A percentile compares a stretch with the other conserved stretches of the same genome.
Conservation (phyloP, 192 early-diverging fungal species). For the Gigaspora rosea region DNA sequence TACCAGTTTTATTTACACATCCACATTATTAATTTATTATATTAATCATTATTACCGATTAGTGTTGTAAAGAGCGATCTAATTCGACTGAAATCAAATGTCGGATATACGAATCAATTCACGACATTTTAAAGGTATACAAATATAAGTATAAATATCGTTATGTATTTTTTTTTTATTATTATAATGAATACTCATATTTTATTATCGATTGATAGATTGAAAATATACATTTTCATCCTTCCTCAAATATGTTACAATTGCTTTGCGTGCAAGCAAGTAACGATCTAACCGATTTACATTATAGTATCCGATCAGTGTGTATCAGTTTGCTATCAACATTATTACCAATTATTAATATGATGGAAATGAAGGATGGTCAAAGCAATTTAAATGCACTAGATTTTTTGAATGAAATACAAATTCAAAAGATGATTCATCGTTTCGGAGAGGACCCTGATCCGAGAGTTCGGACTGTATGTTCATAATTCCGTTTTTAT, state of each 20-base stretch:
- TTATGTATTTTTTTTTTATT: neutral
- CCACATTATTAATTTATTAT: neutral
- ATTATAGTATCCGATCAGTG: constrained; percentile 51
- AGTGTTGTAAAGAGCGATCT: constrained; percentile 33
- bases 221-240: neutral
- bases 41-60: neutral
- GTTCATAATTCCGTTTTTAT: neutral
- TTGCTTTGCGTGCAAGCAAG: constrained; percentile 40
- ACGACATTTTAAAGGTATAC: constrained; percentile 31
- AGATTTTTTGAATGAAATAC: constrained; percentile 36
- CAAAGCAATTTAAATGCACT: neutral
- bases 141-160: neutral
- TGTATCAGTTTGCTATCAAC: constrained; percentile 49
- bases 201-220: constrained; percentile 21
- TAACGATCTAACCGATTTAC: constrained; percentile 47
- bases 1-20: neutral
- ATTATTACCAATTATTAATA: constrained; percentile 40
- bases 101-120: constrained; percentile 27
- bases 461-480: constrained; percentile 56
- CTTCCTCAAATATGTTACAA: constrained; percentile 37
- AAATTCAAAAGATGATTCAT: constrained; percentile 52
- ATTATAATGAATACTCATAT: neutral
- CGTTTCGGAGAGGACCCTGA: constrained; percentile 52
- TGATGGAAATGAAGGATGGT: neutral
- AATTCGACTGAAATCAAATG: constrained; percentile 42